These are phyloP conservation scores for Aspergillus caelatus DNA, from an alignment of 2,329 filamentous ascomycete species.

Conservation along the genomic window DNA sequence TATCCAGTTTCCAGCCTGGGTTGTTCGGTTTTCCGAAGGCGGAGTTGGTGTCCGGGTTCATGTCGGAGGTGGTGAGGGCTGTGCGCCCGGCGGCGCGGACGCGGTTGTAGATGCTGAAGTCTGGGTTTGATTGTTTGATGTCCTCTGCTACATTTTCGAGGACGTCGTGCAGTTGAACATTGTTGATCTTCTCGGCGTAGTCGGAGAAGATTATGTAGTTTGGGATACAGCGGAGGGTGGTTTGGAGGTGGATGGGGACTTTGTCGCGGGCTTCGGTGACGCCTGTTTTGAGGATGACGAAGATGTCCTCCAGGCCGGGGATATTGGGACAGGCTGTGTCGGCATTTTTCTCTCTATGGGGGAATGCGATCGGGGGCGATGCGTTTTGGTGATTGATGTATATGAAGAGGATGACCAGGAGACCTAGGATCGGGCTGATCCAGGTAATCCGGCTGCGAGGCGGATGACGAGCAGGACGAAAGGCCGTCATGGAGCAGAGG, in stretches of 20 bases:
- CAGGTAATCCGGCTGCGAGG: slow-evolving; percentile 1
- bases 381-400: neutral
- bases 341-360: neutral
- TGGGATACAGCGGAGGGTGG: slow-evolving; percentile 58
- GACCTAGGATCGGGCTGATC: slow-evolving; percentile 4
- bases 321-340: slow-evolving; percentile 30
- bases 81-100: slow-evolving; percentile 46
- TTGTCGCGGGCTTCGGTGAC: slow-evolving; percentile 60
- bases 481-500: slow-evolving; percentile 3
- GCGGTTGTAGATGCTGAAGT: slow-evolving; percentile 54
- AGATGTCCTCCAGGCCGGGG: slow-evolving; percentile 52
- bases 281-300: slow-evolving; percentile 62
- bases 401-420: neutral
- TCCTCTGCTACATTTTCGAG: slow-evolving; percentile 48
- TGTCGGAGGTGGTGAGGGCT: slow-evolving; percentile 37
- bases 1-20: slow-evolving; percentile 55
- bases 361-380: neutral
- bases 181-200: slow-evolving; percentile 55
- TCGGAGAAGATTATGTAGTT: slow-evolving; percentile 63
- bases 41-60: slow-evolving; percentile 34
- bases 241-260: slow-evolving; percentile 57
- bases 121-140: slow-evolving; percentile 41
- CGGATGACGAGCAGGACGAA: neutral
- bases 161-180: slow-evolving; percentile 54
- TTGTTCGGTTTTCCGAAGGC: slow-evolving; percentile 44